phyloP scores from a whole-genome alignment of 768 basidiomycete species.

The Kwoniella sp. region DNA sequence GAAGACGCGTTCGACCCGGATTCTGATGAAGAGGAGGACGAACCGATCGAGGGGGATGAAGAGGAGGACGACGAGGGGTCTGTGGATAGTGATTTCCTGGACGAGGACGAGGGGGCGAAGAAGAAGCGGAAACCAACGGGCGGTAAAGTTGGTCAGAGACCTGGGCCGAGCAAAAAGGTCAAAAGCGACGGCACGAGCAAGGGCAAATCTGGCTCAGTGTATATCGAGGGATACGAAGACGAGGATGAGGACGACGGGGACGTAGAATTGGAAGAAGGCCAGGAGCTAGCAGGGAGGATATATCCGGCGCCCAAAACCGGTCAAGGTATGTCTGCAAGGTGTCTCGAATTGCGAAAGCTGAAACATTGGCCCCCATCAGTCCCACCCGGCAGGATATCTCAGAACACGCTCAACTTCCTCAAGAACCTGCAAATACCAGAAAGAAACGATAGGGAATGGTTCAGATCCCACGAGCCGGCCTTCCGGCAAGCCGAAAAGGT shows the following conservation, averaged over 20 bases:
- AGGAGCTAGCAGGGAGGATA: slow-evolving; percentile 57
- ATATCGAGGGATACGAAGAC: slow-evolving; percentile 19
- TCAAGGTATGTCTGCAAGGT: slow-evolving; percentile 56
- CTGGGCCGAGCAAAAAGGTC: slow-evolving; percentile 8
- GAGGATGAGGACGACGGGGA: slow-evolving; percentile 27
- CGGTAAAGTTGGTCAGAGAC: not conserved
- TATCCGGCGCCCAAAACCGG: slow-evolving; percentile 78
- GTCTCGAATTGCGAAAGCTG: not conserved
- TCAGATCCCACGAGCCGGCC: slow-evolving; percentile 74
- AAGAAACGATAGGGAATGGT: slow-evolving; percentile 80
- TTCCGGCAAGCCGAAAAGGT: slow-evolving; percentile 72
- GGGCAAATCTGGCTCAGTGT: slow-evolving; percentile 3
- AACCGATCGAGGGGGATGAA: slow-evolving; percentile 18
- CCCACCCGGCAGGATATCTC: slow-evolving; percentile 76
- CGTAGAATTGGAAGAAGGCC: slow-evolving; percentile 47
- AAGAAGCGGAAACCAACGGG: slow-evolving; percentile 16
- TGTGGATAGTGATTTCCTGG: slow-evolving; percentile 27
- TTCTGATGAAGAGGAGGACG: slow-evolving; percentile 22
- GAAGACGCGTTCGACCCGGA: slow-evolving; percentile 36
- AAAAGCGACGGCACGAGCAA: slow-evolving; percentile 13
- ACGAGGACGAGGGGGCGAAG: slow-evolving; percentile 23
- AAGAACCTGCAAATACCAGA: slow-evolving; percentile 64
- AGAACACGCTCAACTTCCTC: slow-evolving; percentile 78
- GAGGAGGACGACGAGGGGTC: slow-evolving; percentile 19
- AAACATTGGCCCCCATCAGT: slow-evolving; percentile 53